A percentile compares a stretch with the other conserved stretches of the same genome.
phyloP scores from a whole-genome alignment of 2,329 filamentous ascomycete genomes.

The Xylaria polymorpha region DNA sequence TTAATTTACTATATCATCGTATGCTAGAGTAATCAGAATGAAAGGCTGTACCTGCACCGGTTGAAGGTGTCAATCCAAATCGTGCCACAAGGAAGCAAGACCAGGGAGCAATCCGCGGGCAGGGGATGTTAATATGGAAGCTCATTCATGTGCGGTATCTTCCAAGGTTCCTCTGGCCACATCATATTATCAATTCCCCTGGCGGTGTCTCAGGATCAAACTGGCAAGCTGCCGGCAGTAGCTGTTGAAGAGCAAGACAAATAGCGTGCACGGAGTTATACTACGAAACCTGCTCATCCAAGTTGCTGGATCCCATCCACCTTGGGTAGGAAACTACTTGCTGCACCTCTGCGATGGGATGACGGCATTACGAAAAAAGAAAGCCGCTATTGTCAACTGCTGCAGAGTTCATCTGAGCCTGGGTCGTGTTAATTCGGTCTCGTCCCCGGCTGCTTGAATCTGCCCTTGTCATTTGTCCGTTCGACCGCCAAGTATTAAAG shows the following conservation, averaged over 20 bases:
- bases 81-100: constrained; percentile 30
- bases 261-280: constrained; percentile 3
- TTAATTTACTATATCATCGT: constrained; percentile 37
- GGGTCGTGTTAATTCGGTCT: constrained; percentile 19
- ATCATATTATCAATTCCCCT: constrained; percentile 25
- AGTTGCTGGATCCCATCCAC: neutral
- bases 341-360: constrained; percentile 15
- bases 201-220: constrained; percentile 32
- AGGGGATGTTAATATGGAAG: constrained; percentile 26
- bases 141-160: constrained; percentile 19
- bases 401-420: constrained; percentile 7
- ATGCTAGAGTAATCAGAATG: constrained; percentile 33
- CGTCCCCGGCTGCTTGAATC: constrained; percentile 21
- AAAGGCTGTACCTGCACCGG: constrained; percentile 27
- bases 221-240: constrained; percentile 4
- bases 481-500: constrained; percentile 12
- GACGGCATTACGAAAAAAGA: constrained; percentile 26
- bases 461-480: constrained; percentile 21
- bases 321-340: neutral
- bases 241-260: constrained; percentile 12
- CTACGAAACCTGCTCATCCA: constrained; percentile 7
- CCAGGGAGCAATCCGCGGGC: constrained; percentile 35
- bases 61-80: constrained; percentile 37
- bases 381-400: constrained; percentile 1
- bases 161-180: constrained; percentile 21